Conservation (phyloP, 2,329 filamentous ascomycete species). For the Akanthomyces lecanii region DNA sequence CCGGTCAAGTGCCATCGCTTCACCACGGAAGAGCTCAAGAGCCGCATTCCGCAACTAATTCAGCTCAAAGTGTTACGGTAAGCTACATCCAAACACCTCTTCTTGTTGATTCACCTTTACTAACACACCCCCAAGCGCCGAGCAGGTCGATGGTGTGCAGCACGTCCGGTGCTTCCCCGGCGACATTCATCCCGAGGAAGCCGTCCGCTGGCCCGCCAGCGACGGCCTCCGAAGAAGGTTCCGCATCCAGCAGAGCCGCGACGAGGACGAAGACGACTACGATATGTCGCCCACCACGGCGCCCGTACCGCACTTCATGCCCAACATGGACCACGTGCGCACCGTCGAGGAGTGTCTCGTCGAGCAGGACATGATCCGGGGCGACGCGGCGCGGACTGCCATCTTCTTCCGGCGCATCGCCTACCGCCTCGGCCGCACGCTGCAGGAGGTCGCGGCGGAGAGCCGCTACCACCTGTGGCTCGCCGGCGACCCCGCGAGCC, state of each 20-base stretch:
- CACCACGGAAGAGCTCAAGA: constrained; percentile 20
- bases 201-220: constrained; percentile 19
- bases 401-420: constrained; percentile 29
- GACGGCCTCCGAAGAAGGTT: background rate
- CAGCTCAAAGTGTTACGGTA: constrained; percentile 20
- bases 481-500: constrained; percentile 13
- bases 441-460: constrained; percentile 19
- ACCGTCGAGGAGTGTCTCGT: background rate
- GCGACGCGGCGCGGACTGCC: constrained; percentile 15
- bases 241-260: background rate
- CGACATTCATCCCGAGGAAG: constrained; percentile 23
- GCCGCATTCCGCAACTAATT: constrained; percentile 13
- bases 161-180: constrained; percentile 7
- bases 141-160: background rate
- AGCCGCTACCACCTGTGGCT: constrained; percentile 16
- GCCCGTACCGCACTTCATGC: constrained; percentile 15
- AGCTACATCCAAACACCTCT: background rate
- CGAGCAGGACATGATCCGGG: background rate
- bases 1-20: constrained; percentile 24
- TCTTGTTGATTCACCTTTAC: background rate
- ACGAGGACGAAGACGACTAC: no score
- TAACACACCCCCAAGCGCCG: background rate
- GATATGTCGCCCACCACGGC: constrained; percentile 3
- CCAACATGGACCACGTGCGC: constrained; percentile 18
- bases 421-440: constrained; percentile 37